Conservation (phyloP, 345 rosid species). For the Adansonia digitata region DNA sequence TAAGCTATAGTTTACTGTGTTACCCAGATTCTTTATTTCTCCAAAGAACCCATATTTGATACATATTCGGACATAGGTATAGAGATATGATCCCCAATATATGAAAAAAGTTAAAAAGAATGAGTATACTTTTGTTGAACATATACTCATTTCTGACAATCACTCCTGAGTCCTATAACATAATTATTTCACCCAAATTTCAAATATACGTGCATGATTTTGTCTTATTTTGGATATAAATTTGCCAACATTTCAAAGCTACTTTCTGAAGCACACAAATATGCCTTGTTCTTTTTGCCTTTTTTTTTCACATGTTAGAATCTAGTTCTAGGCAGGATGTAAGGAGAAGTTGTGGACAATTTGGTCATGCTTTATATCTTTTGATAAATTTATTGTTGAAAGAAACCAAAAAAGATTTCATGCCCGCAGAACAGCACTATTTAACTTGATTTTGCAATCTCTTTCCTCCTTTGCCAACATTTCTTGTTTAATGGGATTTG, state of each 20-base stretch:
- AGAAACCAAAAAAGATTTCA: background rate
- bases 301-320: background rate
- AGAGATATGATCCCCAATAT: no score
- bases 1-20: background rate
- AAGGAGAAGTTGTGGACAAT: background rate
- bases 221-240: background rate
- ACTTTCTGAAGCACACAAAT: background rate
- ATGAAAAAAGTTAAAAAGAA: no score
- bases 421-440: background rate
- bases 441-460: background rate
- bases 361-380: background rate
- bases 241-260: background rate
- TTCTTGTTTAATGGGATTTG: slow-evolving; percentile 6
- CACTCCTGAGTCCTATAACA: no score
- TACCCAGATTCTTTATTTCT: no score
- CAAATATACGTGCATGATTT: background rate
- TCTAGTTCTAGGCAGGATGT: background rate
- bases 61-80: no score
- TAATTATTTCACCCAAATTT: background rate
- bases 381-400: background rate
- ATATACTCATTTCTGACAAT: no score
- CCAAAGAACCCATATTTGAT: no score
- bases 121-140: no score
- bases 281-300: background rate
- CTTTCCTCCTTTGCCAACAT: background rate